Conservation (phyloP, 495 filamentous ascomycete genomes). For the Massariosphaeria phaeospora region DNA sequence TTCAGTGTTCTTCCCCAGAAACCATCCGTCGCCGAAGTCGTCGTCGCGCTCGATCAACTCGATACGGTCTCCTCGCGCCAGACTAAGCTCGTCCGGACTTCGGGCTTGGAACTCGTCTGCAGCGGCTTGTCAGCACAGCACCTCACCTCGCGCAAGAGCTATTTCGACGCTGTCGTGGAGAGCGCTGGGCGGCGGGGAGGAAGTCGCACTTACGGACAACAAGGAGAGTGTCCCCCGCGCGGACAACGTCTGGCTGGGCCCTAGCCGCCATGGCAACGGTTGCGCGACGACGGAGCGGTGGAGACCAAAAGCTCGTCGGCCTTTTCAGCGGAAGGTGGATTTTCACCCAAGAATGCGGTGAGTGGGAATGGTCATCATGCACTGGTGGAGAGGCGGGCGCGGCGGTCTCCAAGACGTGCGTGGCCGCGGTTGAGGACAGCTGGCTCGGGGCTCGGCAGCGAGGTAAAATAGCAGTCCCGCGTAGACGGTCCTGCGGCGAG, state of each 20-base stretch:
- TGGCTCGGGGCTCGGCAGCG: not conserved
- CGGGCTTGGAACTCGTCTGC: constrained; percentile 80
- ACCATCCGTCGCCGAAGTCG: constrained; percentile 98
- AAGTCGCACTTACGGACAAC: constrained; percentile 37
- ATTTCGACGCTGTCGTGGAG: not conserved
- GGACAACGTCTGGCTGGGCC: constrained; percentile 19
- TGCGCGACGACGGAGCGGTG: not conserved
- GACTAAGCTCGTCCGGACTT: constrained; percentile 84
- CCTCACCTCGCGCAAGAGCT: not conserved
- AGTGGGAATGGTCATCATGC: constrained; percentile 19
- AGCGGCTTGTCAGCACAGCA: constrained; percentile 16
- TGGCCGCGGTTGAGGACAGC: not conserved
- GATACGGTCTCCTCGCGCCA: constrained; percentile 82
- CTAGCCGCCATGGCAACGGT: constrained; percentile 21
- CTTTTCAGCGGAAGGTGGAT: too few relatives aligned
- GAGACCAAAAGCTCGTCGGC: not conserved
- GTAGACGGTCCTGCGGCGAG: not conserved
- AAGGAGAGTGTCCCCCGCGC: constrained; percentile 33
- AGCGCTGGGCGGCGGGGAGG: not conserved
- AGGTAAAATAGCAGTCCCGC: not conserved
- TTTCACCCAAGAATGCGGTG: too few relatives aligned
- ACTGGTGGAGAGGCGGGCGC: constrained; percentile 6
- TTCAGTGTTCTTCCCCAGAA: constrained; percentile 72
- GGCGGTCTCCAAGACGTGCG: not conserved
- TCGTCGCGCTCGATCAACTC: constrained; percentile 92